Percentiles rank a stretch among this genome's conserved stretches.
These are phyloP conservation scores for Malassezia vespertilionis DNA, from an alignment of 1,284 basidiomycete genomes.

Conservation along the genomic window DNA sequence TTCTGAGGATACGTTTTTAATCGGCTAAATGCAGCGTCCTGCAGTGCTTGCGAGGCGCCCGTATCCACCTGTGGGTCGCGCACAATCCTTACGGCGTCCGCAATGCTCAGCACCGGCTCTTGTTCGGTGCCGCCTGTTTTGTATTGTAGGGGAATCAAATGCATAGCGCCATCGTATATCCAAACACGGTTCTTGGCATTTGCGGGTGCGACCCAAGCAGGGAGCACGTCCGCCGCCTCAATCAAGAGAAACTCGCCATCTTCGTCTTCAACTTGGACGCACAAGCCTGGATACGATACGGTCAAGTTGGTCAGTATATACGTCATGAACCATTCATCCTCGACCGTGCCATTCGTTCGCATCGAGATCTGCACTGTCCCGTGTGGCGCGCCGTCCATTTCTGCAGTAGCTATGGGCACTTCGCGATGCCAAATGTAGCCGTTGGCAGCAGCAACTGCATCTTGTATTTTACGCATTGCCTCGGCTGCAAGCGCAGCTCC, in stretches of 20 bases:
- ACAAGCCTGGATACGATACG: constrained; percentile 10
- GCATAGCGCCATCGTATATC: constrained; percentile 70
- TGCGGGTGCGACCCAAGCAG: constrained; percentile 78
- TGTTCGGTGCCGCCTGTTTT: constrained; percentile 51
- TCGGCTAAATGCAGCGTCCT: constrained; percentile 22
- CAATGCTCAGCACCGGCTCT: constrained; percentile 53
- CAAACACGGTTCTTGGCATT: constrained; percentile 88
- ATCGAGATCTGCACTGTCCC: constrained; percentile 57
- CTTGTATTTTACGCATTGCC: too few species aligned
- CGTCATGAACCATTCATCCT: constrained; percentile 89
- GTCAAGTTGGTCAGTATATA: constrained; percentile 55
- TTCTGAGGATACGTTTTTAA: constrained; percentile 53
- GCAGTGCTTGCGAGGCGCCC: constrained; percentile 49
- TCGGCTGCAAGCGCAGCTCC: too few species aligned
- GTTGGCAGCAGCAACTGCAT: too few species aligned
- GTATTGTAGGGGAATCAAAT: constrained; percentile 70
- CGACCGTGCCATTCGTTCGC: constrained; percentile 80
- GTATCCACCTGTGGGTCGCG: constrained; percentile 55
- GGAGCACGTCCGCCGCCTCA: constrained; percentile 82
- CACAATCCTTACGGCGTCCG: constrained; percentile 61
- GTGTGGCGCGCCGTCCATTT: not conserved
- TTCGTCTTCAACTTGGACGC: constrained; percentile 58
- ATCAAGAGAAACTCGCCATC: constrained; percentile 95
- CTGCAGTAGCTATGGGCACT: constrained; percentile 14
- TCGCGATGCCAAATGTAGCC: constrained; percentile 45